These are phyloP conservation scores for Mycena latifolia DNA, from an alignment of 768 basidiomycete species.

Conservation along the genomic window DNA sequence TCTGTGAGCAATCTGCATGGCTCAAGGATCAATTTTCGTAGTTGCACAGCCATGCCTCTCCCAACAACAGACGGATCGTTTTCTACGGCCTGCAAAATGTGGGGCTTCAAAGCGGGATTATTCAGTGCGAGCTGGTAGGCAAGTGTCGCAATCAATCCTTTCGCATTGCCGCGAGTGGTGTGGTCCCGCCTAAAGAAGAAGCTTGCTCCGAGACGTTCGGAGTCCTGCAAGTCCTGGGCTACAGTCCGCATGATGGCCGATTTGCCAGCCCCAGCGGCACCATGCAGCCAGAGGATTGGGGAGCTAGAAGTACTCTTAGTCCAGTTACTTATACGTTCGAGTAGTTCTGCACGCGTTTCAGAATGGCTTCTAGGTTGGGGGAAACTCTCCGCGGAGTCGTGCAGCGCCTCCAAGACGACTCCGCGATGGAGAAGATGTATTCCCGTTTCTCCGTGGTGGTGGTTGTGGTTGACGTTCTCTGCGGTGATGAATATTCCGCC, in stretches of 20 bases:
- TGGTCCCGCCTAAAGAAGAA: too few species aligned
- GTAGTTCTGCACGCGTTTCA: background rate
- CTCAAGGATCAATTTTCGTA: background rate
- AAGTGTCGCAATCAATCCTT: background rate
- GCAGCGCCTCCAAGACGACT: too few species aligned
- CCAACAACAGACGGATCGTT: background rate
- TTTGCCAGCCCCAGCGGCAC: constrained; percentile 1
- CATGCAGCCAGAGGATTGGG: background rate
- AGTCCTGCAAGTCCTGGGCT: background rate
- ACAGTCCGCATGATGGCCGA: background rate
- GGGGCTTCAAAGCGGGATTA: too few species aligned
- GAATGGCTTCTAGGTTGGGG: constrained; percentile 11
- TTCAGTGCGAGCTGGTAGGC: too few species aligned
- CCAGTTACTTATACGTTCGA: background rate
- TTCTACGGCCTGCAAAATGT: too few species aligned
- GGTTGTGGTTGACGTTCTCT: background rate
- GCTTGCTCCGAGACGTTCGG: background rate
- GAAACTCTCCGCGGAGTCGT: too few species aligned
- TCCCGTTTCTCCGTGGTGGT: background rate
- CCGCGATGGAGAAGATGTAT: background rate
- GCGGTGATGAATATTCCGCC: constrained; percentile 1
- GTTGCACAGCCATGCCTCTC: background rate
- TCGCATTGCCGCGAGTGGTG: too few species aligned
- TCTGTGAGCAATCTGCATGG: background rate
- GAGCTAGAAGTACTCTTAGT: background rate